Base-by-base conservation (phyloP, 2,329 filamentous ascomycete species). In the Plenodomus lindquistii region DNA sequence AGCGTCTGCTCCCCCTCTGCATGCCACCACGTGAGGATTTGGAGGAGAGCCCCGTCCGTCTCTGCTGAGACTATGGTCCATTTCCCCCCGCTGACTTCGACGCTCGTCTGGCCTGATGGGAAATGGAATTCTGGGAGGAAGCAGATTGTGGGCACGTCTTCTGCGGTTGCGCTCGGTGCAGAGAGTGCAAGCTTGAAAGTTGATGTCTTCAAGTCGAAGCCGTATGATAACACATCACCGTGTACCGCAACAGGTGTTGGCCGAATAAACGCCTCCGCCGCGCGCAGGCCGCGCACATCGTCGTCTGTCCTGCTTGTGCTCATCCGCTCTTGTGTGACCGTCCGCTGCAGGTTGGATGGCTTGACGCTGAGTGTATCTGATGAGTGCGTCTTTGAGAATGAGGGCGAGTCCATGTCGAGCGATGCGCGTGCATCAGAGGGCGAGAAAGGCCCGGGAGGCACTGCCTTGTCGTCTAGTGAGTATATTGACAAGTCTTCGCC, bases 91-190 rank as follows among this genome's bases (percentile, higher is more conserved):
- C 84, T 90, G 21, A 91, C 88, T 44, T 87, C 82, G 3, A 99
- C 85, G 0, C 80, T 80, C 34, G 85, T 88, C 37, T 83, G 79
- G 40, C 87, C 83, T 44, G 85, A 83, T 1, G 93, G 92, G 69
- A 96, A 99, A 73, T 99, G 94, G 66, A 89, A 97, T 47, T 92
- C 89, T 0, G 94, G 94, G 2, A 99, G 78, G 71, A 89, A 96
- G 8, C 97, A 80, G 37, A 91, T 82, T 0, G 93, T 97, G 0
- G 91, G 91, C 1, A 78, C 76, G 0, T 87, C 82, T 34, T 89
- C 81, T 2, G 77, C 69, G 2, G 85, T 85, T 1, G 83, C 70
- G 27, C 78, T 79, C 2, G 82, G 74, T 2, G 88, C 86, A 1
- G 80, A 75, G 19, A 99, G 71, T 15, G 83, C 81, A 44, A 99